Evolutionary conservation across 2,329 filamentous ascomycete species (phyloP).

Genomic region (Zymoseptoria crescenta): DNA sequence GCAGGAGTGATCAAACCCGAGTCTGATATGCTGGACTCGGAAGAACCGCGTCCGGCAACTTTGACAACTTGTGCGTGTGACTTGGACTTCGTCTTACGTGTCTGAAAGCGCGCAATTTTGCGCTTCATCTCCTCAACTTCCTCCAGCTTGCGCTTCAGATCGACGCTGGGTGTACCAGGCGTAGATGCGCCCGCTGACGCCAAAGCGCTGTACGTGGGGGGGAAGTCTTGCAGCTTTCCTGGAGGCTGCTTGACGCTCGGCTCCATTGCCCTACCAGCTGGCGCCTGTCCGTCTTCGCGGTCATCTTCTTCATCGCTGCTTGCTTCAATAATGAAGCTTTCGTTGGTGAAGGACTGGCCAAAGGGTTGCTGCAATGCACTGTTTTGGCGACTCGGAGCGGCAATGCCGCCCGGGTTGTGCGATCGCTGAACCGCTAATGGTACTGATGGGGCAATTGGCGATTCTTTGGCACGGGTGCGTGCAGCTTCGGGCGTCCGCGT

Average conservation of each 20-base stretch:
- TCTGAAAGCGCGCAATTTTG: constrained; percentile 3
- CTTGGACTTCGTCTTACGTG: constrained; percentile 1
- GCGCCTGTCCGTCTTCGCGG: constrained; percentile 24
- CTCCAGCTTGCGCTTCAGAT: constrained; percentile 15
- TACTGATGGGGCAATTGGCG: neutral
- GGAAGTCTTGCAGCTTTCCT: neutral
- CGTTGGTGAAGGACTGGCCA: constrained; percentile 46
- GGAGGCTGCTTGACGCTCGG: neutral
- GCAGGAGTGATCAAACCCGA: neutral
- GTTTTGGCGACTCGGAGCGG: neutral
- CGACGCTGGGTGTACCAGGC: constrained; percentile 12
- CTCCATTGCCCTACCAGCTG: neutral
- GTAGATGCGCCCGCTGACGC: constrained; percentile 4
- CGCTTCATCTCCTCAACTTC: constrained; percentile 21
- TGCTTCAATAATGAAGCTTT: constrained; percentile 71
- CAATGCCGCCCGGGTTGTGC: constrained; percentile 6
- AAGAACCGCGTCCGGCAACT: neutral
- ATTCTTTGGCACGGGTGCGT: neutral
- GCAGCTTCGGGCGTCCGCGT: neutral
- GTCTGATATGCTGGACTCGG: neutral
- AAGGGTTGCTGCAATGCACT: constrained; percentile 50
- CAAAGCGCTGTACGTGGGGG: neutral
- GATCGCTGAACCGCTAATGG: constrained; percentile 17
- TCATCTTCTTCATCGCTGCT: constrained; percentile 63
- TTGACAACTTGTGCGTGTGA: neutral